Evolutionary conservation across 1,284 basidiomycete species (phyloP).

Genomic region (Grifola frondosa): DNA sequence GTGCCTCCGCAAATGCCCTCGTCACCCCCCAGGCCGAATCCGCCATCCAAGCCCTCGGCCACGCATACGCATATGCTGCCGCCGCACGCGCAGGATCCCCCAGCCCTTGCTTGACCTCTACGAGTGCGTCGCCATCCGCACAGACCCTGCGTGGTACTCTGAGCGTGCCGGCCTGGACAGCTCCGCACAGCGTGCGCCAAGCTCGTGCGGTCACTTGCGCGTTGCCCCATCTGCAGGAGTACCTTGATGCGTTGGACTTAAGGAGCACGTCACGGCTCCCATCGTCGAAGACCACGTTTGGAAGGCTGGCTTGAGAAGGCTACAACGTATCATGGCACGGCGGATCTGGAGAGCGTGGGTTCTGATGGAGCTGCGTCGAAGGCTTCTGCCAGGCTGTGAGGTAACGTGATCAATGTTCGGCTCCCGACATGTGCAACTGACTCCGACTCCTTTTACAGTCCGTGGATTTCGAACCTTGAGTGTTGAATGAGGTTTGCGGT

Average conservation of each 20-base stretch:
- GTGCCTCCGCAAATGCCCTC: conserved; percentile 34
- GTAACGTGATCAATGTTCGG: too few relatives aligned
- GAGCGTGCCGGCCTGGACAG: conserved; percentile 45
- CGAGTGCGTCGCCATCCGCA: conserved; percentile 46
- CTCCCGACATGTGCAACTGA: too few relatives aligned
- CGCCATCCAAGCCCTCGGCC: conserved; percentile 27
- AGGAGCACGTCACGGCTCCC: conserved; percentile 47
- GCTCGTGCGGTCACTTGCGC: conserved; percentile 43
- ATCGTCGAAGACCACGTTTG: conserved; percentile 49
- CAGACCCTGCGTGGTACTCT: conserved; percentile 53
- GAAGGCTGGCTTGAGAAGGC: conserved; percentile 32
- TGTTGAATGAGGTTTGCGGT: too few relatives aligned
- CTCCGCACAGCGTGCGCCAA: conserved; percentile 43
- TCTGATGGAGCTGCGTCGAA: too few relatives aligned
- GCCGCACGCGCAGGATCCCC: conserved; percentile 32
- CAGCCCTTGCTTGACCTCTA: conserved; percentile 51
- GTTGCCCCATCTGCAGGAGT: conserved; percentile 40
- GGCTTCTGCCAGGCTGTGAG: too few relatives aligned
- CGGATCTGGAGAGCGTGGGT: too few relatives aligned
- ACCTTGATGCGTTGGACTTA: conserved; percentile 44
- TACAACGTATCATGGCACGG: not conserved
- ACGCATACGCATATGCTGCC: conserved; percentile 44
- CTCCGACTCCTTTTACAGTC: too few relatives aligned
- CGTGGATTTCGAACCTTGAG: too few relatives aligned
- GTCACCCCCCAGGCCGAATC: conserved; percentile 48